Percentiles rank a stretch among this genome's conserved stretches.
Conservation (phyloP, 2,329 filamentous ascomycete species). For the Laburnicola sp. region DNA sequence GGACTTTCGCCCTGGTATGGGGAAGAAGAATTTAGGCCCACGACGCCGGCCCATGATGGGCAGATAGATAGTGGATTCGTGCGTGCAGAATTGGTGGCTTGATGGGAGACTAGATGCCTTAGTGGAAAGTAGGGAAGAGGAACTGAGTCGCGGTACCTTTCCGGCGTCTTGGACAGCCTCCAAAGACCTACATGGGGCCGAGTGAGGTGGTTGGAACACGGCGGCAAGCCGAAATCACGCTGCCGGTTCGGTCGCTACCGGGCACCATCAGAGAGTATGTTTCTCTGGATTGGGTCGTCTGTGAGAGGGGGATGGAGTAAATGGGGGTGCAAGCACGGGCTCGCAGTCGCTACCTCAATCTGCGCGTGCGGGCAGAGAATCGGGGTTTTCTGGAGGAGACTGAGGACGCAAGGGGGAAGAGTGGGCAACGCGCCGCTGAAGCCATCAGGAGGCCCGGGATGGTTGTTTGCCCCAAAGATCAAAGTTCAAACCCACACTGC, state of each 20-base stretch:
- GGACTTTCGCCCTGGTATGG: conserved; percentile 38
- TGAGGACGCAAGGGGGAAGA: conserved; percentile 2
- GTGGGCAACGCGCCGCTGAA: conserved; percentile 1
- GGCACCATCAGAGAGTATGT: conserved; percentile 6
- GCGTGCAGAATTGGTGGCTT: conserved; percentile 27
- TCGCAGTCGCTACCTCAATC: conserved; percentile 1
- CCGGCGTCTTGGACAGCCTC: conserved; percentile 8
- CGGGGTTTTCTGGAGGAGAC: neutral
- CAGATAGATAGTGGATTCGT: conserved; percentile 11
- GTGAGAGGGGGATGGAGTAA: conserved; percentile 19
- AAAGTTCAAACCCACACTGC: neutral
- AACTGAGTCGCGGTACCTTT: conserved; percentile 32
- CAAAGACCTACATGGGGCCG: conserved; percentile 7
- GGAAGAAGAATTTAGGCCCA: conserved; percentile 44
- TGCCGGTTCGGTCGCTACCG: conserved; percentile 4
- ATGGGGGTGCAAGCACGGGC: conserved; percentile 32
- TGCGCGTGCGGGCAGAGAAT: neutral
- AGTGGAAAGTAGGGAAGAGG: conserved; percentile 21
- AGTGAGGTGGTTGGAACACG: neutral
- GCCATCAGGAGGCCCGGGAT: conserved; percentile 8
- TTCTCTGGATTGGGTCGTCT: neutral
- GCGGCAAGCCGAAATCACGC: conserved; percentile 9
- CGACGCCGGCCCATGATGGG: conserved; percentile 35
- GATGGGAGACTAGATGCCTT: conserved; percentile 29
- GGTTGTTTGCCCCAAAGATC: conserved; percentile 8